A percentile compares a stretch with the other conserved stretches of the same genome.
These are phyloP conservation scores for Stenocarpella maydis DNA, from an alignment of 2,329 filamentous ascomycete species.

Conservation along the genomic window DNA sequence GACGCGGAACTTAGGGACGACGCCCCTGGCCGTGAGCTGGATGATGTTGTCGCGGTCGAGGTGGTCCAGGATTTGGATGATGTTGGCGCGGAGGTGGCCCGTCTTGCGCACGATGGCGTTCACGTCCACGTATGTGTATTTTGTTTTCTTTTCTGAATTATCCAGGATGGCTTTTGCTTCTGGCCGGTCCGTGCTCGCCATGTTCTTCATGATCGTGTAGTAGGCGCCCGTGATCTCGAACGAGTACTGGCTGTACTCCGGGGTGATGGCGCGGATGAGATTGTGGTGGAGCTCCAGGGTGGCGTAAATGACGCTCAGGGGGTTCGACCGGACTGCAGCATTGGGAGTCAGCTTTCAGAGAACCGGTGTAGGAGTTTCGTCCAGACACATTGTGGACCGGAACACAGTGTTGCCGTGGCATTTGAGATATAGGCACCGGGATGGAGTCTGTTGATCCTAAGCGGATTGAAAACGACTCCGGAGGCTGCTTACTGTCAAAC, in stretches of 20 bases:
- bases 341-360: too few relatives aligned
- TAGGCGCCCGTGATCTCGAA: constrained; percentile 52
- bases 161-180: constrained; percentile 55
- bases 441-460: too few relatives aligned
- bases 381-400: too few relatives aligned
- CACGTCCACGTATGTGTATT: constrained; percentile 58
- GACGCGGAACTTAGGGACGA: constrained; percentile 61
- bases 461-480: too few relatives aligned
- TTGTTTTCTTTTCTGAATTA: constrained; percentile 50
- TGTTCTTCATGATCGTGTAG: constrained; percentile 38
- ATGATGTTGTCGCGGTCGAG: constrained; percentile 60
- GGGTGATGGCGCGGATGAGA: constrained; percentile 64
- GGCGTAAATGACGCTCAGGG: constrained; percentile 63
- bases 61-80: constrained; percentile 63
- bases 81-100: constrained; percentile 51
- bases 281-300: constrained; percentile 67
- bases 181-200: constrained; percentile 46
- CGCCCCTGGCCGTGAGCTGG: constrained; percentile 58
- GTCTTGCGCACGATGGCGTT: constrained; percentile 46
- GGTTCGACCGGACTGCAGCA: constrained; percentile 57
- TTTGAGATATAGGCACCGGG: too few relatives aligned
- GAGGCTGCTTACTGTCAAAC: too few relatives aligned
- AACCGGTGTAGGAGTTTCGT: too few relatives aligned
- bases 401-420: too few relatives aligned
- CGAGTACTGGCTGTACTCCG: constrained; percentile 64